Evolutionary conservation across 176 grass and related monocot species (phyloP), one percentile per base, ranked within the genome.

Genomic region (Eleusine indica): DNA sequence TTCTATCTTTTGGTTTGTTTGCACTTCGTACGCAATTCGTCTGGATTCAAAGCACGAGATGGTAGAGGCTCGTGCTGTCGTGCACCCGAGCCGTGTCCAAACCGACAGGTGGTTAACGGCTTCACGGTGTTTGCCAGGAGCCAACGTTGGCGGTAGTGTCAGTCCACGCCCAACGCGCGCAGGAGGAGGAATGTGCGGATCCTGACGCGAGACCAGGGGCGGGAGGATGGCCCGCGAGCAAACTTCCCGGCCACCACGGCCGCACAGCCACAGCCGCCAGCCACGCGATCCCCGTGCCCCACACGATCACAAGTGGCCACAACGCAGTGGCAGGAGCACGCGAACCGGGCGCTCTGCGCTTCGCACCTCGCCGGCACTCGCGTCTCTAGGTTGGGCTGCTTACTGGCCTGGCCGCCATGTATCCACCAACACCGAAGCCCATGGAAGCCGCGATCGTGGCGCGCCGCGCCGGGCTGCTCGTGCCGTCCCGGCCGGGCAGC

Each of bases 371-470:
- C 60, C 44, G 9, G 70, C 22, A 3, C 48, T 32, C 18, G 21
- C 21, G 11, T 66, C 11, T 8, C 7, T 0, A 66, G 52, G 16
- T 8, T 8, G 2, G 32, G 32, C 32, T 2, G 32, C 32, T 35
- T 35, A 35, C 32, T 63, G 17, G 7, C 58, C 21, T 60, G 28
- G 60, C 70, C 40, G 4, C 52, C 64, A 62, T 73, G 70, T 19
- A 25, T 0, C 77, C 63, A 28, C 29, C 77, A 17, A 49, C 15
- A 25, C 11, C 18, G 61, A 52, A 41, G 16, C 82, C 35, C 18
- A 76, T 89, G 82, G 82, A 89, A 12, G 40, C 82, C n/a, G 82
- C 77, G 37, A 72, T 65, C 66, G 65, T 71, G 77, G 83, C 74
- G 19, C 71, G 67, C 78, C 57, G 88, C 60, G 72, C 66, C 11